Conservation (phyloP, 805 yeast genomes). For the Teunomyces atbi region DNA sequence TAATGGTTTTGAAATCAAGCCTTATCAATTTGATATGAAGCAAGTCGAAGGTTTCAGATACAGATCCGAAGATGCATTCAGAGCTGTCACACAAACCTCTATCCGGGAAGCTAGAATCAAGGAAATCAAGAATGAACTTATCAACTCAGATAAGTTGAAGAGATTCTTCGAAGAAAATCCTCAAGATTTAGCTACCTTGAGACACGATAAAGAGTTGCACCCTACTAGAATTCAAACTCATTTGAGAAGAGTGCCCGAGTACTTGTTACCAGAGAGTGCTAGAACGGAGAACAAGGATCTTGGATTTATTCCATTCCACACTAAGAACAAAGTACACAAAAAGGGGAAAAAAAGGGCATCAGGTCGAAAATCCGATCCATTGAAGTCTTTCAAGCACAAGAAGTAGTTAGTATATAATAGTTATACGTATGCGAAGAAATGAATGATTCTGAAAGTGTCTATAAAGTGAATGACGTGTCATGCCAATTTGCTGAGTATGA, state of each 20-base stretch:
- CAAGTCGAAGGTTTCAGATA: conserved; percentile 96
- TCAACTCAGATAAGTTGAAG: conserved; percentile 85
- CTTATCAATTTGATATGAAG: conserved; percentile 85
- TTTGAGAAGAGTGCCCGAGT: conserved; percentile 89
- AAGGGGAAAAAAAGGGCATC: conserved; percentile 36
- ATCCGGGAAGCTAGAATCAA: conserved; percentile 90
- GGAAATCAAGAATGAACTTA: conserved; percentile 82
- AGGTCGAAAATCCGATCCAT: conserved; percentile 58
- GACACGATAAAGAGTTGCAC: conserved; percentile 90
- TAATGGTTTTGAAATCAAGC: conserved; percentile 71
- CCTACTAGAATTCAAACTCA: conserved; percentile 80
- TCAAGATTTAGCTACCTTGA: conserved; percentile 80
- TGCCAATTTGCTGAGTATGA: conserved; percentile 39
- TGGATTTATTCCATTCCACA: conserved; percentile 72
- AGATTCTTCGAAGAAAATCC: conserved; percentile 97
- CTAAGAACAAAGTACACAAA: conserved; percentile 44
- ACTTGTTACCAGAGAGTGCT: conserved; percentile 78
- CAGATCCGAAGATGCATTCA: conserved; percentile 94
- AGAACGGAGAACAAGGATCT: conserved; percentile 52
- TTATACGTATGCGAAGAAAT: neutral
- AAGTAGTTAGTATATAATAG: conserved; percentile 5
- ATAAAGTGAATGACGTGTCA: conserved; percentile 5
- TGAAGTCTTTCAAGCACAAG: conserved; percentile 44
- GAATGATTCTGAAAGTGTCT: conserved; percentile 1
- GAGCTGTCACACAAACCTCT: conserved; percentile 87